Evolutionary conservation across 2,329 filamentous ascomycete genomes (phyloP), one percentile per base, ranked within the genome.

Genomic region (Bipolaris gigantea): DNA sequence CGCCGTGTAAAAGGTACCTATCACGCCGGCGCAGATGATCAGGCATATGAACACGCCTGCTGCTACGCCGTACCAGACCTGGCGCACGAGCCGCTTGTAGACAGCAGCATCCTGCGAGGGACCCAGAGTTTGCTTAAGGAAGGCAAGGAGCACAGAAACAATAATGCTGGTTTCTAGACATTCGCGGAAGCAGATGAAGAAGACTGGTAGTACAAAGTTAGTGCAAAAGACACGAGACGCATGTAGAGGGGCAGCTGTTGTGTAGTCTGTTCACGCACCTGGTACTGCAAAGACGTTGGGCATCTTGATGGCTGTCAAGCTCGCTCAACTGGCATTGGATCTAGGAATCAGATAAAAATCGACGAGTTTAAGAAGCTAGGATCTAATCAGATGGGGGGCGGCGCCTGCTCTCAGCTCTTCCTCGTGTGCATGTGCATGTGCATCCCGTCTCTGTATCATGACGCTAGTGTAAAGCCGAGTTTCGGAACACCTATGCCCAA

Each of bases 181-280:
- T 77, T 96, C 92, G 69, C 92, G 86, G 73, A 96, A 94, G 76
- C 90, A 87, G 73, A 96, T 89, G 78, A 96, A 92, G 79, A 96
- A 96, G 50, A 96, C 85, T 81, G 27, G 41, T 18, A 18, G 3
- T 6, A 2, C 21, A 25, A 6, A 2, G 30, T 54, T 50, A 54
- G 41, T 25, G 40, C 15, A 8, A 32, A 39, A 1, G 16, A 30
- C 21, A 1, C 40, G 16, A n/a, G 19, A 4, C 9, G 25, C 16
- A 11, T 18, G 6, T 2, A 2, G 18, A 35, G n/a, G 2, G 13
- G 9, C 13, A 21, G 7, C 18, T 19, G 32, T 53, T 18, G 34
- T n/a, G 7, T n/a, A 9, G 21, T 40, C 25, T n/a, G 30, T 15
- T 38, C 23, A 39, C 63, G 60, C 67, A 83, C 81, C 77, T 61